Conservation (phyloP, 345 rosid species). For the Abelmoschus esculentus region DNA sequence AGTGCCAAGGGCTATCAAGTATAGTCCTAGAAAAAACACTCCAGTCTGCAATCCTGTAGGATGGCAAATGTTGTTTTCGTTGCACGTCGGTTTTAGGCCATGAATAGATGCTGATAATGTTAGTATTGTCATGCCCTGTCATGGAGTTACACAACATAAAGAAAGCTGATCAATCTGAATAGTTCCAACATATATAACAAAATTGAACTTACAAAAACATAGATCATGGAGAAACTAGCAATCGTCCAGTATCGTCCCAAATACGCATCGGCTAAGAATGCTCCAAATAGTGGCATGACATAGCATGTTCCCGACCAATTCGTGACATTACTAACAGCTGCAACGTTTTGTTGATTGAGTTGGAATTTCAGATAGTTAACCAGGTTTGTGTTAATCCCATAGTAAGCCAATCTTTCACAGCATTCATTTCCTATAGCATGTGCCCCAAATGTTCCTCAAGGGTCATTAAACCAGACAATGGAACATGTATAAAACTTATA, state of each 20-base stretch:
- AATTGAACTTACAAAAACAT: constrained; percentile 28
- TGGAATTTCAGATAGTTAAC: constrained; percentile 38
- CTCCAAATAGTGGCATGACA: constrained; percentile 51
- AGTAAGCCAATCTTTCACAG: constrained; percentile 35
- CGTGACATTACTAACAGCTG: constrained; percentile 41
- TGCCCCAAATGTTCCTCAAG: background rate
- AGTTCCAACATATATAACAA: background rate
- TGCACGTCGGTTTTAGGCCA: constrained; percentile 33
- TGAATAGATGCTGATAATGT: constrained; percentile 48
- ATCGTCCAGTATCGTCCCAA: constrained; percentile 63
- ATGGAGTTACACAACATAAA: background rate
- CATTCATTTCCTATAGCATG: constrained; percentile 30
- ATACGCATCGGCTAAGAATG: constrained; percentile 52
- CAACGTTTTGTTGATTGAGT: constrained; percentile 28
- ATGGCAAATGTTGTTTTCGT: constrained; percentile 19
- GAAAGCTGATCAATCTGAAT: background rate
- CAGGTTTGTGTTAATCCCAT: constrained; percentile 37
- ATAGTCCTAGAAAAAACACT: constrained; percentile 33
- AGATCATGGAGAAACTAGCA: constrained; percentile 43
- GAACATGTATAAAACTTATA: background rate
- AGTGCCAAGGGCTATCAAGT: constrained; percentile 39
- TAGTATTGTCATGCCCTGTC: constrained; percentile 45
- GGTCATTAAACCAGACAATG: background rate
- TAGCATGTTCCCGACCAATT: constrained; percentile 63
- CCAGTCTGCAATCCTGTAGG: constrained; percentile 29